phyloP scores from a whole-genome alignment of 1,139 yeast species.

The Taphrina betulina region DNA sequence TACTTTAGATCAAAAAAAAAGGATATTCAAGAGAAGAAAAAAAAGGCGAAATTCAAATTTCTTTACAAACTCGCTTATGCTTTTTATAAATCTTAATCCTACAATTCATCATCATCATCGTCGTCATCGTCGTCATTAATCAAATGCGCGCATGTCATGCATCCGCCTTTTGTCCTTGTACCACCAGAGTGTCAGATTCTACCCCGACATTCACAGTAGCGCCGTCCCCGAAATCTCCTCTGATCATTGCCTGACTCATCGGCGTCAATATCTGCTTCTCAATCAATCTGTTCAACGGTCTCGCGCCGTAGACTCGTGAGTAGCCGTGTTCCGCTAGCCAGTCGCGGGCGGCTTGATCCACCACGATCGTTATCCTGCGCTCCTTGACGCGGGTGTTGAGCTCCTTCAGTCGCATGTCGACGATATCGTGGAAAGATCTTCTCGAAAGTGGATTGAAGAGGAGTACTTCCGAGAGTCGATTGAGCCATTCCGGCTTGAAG shows the following conservation, averaged over 20 bases:
- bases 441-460: conserved; percentile 87
- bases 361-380: conserved; percentile 66
- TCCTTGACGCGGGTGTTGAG: conserved; percentile 75
- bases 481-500: conserved; percentile 93
- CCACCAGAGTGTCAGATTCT: conserved; percentile 46
- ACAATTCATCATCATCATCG: not conserved
- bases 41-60: too few relatives aligned
- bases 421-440: conserved; percentile 68
- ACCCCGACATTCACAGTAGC: conserved; percentile 55
- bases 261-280: conserved; percentile 82
- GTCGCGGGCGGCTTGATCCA: conserved; percentile 60
- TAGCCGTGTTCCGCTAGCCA: conserved; percentile 84
- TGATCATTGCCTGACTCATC: conserved; percentile 72
- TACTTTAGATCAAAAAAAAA: too few relatives aligned
- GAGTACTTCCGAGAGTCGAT: conserved; percentile 85
- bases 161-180: conserved; percentile 54
- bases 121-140: not conserved
- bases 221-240: conserved; percentile 71
- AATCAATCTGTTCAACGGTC: conserved; percentile 87
- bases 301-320: conserved; percentile 88
- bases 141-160: not conserved
- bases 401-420: conserved; percentile 77
- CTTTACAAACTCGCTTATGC: too few relatives aligned
- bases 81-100: not conserved
- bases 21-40: too few relatives aligned